phyloP scores from a whole-genome alignment of 192 early-diverging fungal species.

The Coemansia sp. region DNA sequence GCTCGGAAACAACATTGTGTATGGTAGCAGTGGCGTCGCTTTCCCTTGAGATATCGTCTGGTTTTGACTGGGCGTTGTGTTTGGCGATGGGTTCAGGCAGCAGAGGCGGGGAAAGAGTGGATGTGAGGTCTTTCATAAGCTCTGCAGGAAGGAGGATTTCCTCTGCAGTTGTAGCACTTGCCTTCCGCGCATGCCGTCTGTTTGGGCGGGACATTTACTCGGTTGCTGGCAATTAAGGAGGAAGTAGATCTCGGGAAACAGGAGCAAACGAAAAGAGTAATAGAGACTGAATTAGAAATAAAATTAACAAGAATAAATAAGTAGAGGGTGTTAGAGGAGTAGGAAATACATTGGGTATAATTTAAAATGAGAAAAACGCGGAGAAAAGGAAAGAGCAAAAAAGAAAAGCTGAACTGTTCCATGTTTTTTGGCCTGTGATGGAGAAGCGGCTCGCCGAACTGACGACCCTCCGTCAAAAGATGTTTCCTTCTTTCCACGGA shows the following conservation, averaged over 20 bases:
- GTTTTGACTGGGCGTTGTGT: background rate
- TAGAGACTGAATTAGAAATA: constrained; percentile 6
- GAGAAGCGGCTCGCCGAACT: no score
- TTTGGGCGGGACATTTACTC: constrained; percentile 35
- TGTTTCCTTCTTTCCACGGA: background rate
- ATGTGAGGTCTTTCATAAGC: constrained; percentile 49
- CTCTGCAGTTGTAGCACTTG: constrained; percentile 51
- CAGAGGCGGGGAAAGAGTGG: constrained; percentile 26
- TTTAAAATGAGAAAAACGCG: background rate
- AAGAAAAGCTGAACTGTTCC: no score
- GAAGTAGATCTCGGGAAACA: background rate
- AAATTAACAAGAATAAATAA: constrained; percentile 7
- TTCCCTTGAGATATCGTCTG: background rate
- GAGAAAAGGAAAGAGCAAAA: background rate
- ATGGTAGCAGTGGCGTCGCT: background rate
- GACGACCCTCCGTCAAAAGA: no score
- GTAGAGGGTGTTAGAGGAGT: background rate
- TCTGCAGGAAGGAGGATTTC: constrained; percentile 51
- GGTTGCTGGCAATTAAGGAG: background rate
- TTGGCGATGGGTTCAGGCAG: background rate
- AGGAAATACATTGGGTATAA: background rate
- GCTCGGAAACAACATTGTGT: background rate
- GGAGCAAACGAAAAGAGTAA: background rate
- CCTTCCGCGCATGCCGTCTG: constrained; percentile 49
- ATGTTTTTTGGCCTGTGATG: no score